A percentile compares a stretch with the other conserved stretches of the same genome.
Conservation (phyloP, 306 rosid species). For the Biancaea sappan region DNA sequence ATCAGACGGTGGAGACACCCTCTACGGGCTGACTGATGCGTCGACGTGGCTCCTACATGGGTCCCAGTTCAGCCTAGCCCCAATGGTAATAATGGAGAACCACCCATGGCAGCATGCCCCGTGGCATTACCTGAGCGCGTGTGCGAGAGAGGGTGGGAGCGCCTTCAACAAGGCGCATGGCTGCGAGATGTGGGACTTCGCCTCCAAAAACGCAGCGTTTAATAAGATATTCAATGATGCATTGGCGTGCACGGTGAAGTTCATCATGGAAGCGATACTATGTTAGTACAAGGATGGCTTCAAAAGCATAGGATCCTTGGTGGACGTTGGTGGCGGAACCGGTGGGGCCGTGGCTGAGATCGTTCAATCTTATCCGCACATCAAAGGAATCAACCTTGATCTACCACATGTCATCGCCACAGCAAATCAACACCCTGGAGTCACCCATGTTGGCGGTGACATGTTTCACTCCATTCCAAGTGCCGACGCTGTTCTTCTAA, state of each 20-base stretch:
- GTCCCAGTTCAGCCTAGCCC: too few species aligned
- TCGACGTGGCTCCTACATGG: too few species aligned
- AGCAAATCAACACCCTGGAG: slow-evolving; percentile 32
- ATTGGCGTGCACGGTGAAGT: slow-evolving; percentile 31
- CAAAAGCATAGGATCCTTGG: background rate
- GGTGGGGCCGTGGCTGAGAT: background rate
- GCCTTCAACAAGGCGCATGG: too few species aligned
- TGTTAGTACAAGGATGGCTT: slow-evolving; percentile 40
- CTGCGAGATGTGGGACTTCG: slow-evolving; percentile 32
- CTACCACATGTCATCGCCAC: slow-evolving; percentile 44
- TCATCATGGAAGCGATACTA: too few species aligned
- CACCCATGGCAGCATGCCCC: slow-evolving; percentile 29
- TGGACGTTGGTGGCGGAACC: background rate
- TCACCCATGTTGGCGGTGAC: slow-evolving; percentile 47
- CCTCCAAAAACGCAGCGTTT: slow-evolving; percentile 28
- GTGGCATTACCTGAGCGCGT: slow-evolving; percentile 39
- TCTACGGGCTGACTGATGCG: slow-evolving; percentile 25
- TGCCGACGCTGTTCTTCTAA: slow-evolving; percentile 48
- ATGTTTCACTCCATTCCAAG: slow-evolving; percentile 43
- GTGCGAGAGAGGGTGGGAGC: too few species aligned
- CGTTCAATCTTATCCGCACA: background rate
- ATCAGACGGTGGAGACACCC: slow-evolving; percentile 1
- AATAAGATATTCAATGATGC: slow-evolving; percentile 29
- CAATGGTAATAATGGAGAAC: slow-evolving; percentile 17
- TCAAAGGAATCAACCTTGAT: slow-evolving; percentile 11